Base-by-base conservation (phyloP, 2,329 filamentous ascomycete genomes). In the Myriosclerotinia scirpicola region DNA sequence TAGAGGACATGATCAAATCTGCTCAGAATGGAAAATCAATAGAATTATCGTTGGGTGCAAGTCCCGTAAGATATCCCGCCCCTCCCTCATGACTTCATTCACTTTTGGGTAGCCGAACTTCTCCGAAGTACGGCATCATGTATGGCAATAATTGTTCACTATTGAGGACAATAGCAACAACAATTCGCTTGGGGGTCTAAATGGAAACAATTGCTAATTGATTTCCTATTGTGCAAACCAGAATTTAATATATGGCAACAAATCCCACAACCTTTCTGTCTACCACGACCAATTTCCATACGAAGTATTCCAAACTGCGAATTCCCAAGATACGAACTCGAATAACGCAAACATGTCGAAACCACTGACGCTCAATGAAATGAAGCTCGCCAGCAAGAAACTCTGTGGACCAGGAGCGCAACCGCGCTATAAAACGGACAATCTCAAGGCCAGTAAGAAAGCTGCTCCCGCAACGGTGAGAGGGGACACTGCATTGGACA, bases 1-100 rank as follows among this genome's bases (percentile, higher is more conserved):
- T 89, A 72, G 84, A 87, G 75, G 81, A 85, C 69, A 84, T 89
- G 82, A 87, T 89, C 71, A 81, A 81, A 75, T 85, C 83, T 73
- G 81, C 85, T 50, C 83, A 83, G 72, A 81, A 82, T 78, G 85
- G 85, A 61, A 81, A 84, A 65, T 79, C 82, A 55, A 81, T 89
- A 64, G 80, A 85, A 72, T 78, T 89, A 72, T 81, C 83, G 6
- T 76, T 89, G 69, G 87, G 87, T 52, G 80, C 79, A 73, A 81
- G 78, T 72, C 86, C 86, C 48, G 87, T 89, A 84, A 81, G 86
- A 81, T 68, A 69, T 66, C 62, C 69, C 67, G 34, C 30, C 30
- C 30, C 34, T 36, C 48, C 50, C 55, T 38, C 40, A 20, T 64
- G 52, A 69, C 64, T 56, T 59, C 56, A 44, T 66, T 67, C 38